Conservation (phyloP, 2,329 filamentous ascomycete species). For the Arthrinium phaeospermum region DNA sequence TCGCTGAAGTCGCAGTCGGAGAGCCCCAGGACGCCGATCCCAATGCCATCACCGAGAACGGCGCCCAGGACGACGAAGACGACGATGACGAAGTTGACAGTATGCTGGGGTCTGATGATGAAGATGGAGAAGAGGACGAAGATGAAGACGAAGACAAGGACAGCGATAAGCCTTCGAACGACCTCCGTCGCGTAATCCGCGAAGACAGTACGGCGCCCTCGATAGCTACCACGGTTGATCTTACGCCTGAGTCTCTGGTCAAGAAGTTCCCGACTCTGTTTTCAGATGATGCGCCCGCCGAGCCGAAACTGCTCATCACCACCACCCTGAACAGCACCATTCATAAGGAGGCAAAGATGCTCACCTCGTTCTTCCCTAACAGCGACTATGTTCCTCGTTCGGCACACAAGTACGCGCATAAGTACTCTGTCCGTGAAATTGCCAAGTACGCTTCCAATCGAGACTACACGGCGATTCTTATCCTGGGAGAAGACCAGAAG, state of each 20-base stretch:
- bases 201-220: constrained; percentile 62
- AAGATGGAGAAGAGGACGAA: constrained; percentile 54
- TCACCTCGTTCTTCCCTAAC: constrained; percentile 86
- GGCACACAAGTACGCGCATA: constrained; percentile 82
- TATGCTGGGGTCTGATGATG: constrained; percentile 74
- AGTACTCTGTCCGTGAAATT: constrained; percentile 92
- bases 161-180: constrained; percentile 47
- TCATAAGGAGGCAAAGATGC: constrained; percentile 79
- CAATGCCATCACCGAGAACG: constrained; percentile 42
- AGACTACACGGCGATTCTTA: constrained; percentile 81
- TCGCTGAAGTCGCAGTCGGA: constrained; percentile 54
- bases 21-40: constrained; percentile 53
- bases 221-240: constrained; percentile 66
- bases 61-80: constrained; percentile 49
- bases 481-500: constrained; percentile 91
- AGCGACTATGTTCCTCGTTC: constrained; percentile 85
- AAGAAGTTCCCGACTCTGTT: constrained; percentile 69
- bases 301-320: constrained; percentile 89
- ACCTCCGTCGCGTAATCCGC: constrained; percentile 50
- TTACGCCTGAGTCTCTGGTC: constrained; percentile 64
- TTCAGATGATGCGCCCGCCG: constrained; percentile 60
- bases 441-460: constrained; percentile 82
- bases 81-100: constrained; percentile 72
- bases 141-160: constrained; percentile 44
- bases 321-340: constrained; percentile 89